Base-by-base conservation (phyloP, 73 alveolate species). In the Paramecium primaurelia region DNA sequence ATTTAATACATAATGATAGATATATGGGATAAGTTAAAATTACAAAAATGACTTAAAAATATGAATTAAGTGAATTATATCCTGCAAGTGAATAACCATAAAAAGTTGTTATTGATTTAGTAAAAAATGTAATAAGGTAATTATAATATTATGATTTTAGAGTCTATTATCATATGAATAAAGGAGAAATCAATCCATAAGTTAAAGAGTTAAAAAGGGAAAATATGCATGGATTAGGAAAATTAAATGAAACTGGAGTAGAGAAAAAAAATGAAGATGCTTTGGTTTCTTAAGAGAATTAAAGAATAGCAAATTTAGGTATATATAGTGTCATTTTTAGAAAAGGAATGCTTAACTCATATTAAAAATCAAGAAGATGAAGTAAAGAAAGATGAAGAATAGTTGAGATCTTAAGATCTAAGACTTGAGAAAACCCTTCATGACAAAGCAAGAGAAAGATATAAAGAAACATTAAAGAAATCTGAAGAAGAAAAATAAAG, bases 371-470 rank as follows among this genome's bases (percentile, higher is more conserved):
- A 95, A 34, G 98, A 96, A 59, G 92, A 90, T 34, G 89, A 44
- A 14, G 95, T 95, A 14, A 47, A 64, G 10, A 86, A 71, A 25
- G 98, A 96, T 58, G 86, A 75, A 32, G 58, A 73, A 20, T 58
- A 71, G 25, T 40, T 94, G 40, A 44, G 71, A 37, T 95, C 93
- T 83, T 49, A 77, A 37, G 94, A 93, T 64, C 88, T 95, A 20
- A 58, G 14, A 64, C 42, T 96, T 26, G 97, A 95, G 42, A 96
- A 95, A 94, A 87, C 98, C 4, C 87, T 95, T 38, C 95, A 95
- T 75, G 97, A 95, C 40, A 95, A 95, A 80, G 98, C 98, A 2
- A 83, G 97, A 75, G 98, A 96, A 25, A 96, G 95, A 86, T 71
- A 49, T 92, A 96, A 96, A 93, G 95, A 95, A 69, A 96, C 97